Evolutionary conservation across 805 yeast species (phyloP).

Genomic region (Candida khao-thaluensis): DNA sequence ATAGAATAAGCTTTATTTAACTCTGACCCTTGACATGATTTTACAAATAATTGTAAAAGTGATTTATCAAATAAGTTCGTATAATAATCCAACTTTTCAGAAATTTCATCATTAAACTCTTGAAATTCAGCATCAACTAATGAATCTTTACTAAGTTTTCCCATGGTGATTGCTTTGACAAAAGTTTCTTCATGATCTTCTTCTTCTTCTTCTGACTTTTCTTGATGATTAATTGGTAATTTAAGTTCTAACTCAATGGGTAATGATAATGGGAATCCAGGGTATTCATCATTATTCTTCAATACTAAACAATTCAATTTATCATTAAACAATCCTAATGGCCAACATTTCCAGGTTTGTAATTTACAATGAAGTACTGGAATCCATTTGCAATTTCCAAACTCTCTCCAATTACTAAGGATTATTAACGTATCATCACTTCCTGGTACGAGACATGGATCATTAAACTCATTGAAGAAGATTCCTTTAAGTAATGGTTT

Average conservation of each 20-base stretch:
- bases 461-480: constrained; percentile 87
- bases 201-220: constrained; percentile 22
- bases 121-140: constrained; percentile 28
- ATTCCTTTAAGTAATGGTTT: constrained; percentile 55
- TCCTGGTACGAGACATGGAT: constrained; percentile 82
- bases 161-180: constrained; percentile 57
- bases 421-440: constrained; percentile 68
- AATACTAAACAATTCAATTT: constrained; percentile 71
- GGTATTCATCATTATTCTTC: constrained; percentile 63
- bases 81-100: constrained; percentile 52
- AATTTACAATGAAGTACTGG: constrained; percentile 72
- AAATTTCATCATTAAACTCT: constrained; percentile 36
- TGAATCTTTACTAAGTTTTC: constrained; percentile 61
- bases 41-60: constrained; percentile 71
- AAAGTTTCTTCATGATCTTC: constrained; percentile 61
- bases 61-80: constrained; percentile 70
- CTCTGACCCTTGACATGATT: constrained; percentile 66
- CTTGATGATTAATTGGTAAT: constrained; percentile 52
- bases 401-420: constrained; percentile 74
- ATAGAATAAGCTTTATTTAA: constrained; percentile 66
- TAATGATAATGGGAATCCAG: constrained; percentile 80
- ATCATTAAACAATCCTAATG: constrained; percentile 72
- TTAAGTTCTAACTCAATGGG: constrained; percentile 74
- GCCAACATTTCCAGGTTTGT: constrained; percentile 76
- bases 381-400: constrained; percentile 79